Base-by-base conservation (phyloP, 345 rosid species). In the Cochlearia excelsa region DNA sequence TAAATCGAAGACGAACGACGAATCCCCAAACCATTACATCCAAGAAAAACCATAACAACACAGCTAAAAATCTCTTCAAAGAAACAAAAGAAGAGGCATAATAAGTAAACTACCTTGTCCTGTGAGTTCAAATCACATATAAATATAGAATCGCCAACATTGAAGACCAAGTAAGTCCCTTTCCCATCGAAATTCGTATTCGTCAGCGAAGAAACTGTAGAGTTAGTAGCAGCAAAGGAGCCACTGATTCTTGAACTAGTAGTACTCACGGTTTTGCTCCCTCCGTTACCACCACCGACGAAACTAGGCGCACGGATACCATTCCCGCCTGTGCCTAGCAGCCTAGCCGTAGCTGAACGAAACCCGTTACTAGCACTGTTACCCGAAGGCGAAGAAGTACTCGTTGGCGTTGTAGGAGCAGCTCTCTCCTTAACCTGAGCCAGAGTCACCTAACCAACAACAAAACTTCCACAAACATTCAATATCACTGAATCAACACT, bases 391-490 rank as follows among this genome's bases (percentile, higher is more conserved):
- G 23, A 90, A 4, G 87, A 52, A 38, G 94, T 71, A 47, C 90
- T 80, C 5, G 86, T 72, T 0, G 97, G 96, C 0, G 95, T 94
- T 26, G 87, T 72, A 3, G 97, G 93, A 61, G 95, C 84, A 4
- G 93, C 84, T 83, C 81, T 86, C 57, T 94, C 99, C 77, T 86
- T 94, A 55, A 94, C 85, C 74, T 84, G 87, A 41, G 95, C 99
- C 55, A 94, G 63, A 29, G 97, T 87, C 61, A 86, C 99, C 99
- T 94, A 74, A 51, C 23, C 23, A 7, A 16, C 23, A 48, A 64
- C 30, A 26, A 75, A 67, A 30, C 10, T 4, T 41, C 2, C 27
- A 29, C 9, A 40, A 43, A 41, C 27, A 11, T 30, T 26, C 40
- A 52, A 40, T 26, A 8, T 28, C 4, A 16, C 34, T 50, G 11